phyloP scores from a whole-genome alignment of 331 rosid genomes.

The Rhamnella rubrinervis region DNA sequence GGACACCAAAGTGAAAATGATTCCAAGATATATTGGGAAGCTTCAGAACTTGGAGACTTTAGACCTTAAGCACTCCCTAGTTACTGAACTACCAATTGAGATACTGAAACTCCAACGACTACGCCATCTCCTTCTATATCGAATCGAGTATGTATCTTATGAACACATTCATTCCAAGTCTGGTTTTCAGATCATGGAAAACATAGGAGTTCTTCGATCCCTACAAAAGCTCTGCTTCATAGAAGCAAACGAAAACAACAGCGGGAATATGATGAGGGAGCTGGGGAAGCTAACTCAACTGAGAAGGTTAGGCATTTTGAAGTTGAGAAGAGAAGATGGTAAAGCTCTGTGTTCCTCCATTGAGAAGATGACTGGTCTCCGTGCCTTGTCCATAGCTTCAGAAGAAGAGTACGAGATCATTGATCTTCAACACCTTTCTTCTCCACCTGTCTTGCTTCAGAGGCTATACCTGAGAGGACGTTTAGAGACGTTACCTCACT shows the following conservation, averaged over 20 bases:
- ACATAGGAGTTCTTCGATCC: slow-evolving; percentile 21
- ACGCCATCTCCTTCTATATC: slow-evolving; percentile 35
- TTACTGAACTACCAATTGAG: slow-evolving; percentile 35
- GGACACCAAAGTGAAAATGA: slow-evolving; percentile 24
- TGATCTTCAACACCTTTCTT: slow-evolving; percentile 23
- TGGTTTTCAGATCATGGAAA: slow-evolving; percentile 24
- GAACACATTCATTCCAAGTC: slow-evolving; percentile 14
- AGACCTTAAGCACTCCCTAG: slow-evolving; percentile 33
- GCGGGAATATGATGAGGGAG: slow-evolving; percentile 15
- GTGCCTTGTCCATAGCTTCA: slow-evolving; percentile 24
- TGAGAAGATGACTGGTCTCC: slow-evolving; percentile 18
- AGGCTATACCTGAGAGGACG: slow-evolving; percentile 30
- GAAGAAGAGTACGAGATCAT: slow-evolving; percentile 23
- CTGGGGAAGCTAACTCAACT: slow-evolving; percentile 27
- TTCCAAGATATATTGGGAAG: slow-evolving; percentile 29
- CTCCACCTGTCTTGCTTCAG: slow-evolving; percentile 29
- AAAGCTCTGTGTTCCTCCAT: slow-evolving; percentile 22
- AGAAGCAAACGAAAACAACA: slow-evolving; percentile 15
- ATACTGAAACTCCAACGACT: slow-evolving; percentile 27
- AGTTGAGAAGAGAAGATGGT: slow-evolving; percentile 25
- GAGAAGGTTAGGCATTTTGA: slow-evolving; percentile 29
- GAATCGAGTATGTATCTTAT: slow-evolving; percentile 3
- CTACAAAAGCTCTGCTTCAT: slow-evolving; percentile 33
- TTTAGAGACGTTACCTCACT: slow-evolving; percentile 29
- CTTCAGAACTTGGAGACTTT: slow-evolving; percentile 36